Evolutionary conservation across 345 rosid species (phyloP).

Genomic region (Theobroma cacao): DNA sequence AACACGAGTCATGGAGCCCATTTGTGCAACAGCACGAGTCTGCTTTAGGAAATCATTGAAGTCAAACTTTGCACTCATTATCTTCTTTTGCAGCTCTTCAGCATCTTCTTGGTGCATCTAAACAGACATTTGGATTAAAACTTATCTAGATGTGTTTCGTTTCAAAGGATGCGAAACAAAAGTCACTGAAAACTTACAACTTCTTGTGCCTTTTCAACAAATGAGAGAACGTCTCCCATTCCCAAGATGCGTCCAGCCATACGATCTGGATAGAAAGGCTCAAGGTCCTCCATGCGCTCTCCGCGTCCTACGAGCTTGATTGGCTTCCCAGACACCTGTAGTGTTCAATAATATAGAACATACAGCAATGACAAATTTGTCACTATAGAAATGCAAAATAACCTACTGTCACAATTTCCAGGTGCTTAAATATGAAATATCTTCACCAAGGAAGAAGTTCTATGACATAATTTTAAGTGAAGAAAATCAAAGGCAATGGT

Average conservation of each 20-base stretch:
- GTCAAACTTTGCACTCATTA: constrained; percentile 94
- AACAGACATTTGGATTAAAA: constrained; percentile 14
- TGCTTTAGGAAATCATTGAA: constrained; percentile 97
- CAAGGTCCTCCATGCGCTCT: constrained; percentile 97
- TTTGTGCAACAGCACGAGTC: constrained; percentile 91
- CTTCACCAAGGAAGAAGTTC: not conserved
- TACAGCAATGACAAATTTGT: not conserved
- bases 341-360: constrained; percentile 9
- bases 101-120: constrained; percentile 99
- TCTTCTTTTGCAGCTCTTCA: constrained; percentile 94
- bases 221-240: constrained; percentile 98
- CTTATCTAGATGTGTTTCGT: constrained; percentile 4
- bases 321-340: constrained; percentile 93
- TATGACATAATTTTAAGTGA: constrained; percentile 1
- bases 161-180: constrained; percentile 12
- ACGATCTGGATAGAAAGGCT: constrained; percentile 94
- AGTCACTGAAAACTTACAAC: constrained; percentile 55
- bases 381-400: constrained; percentile 6
- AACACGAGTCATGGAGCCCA: constrained; percentile 95
- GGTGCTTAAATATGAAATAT: not conserved
- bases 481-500: not conserved
- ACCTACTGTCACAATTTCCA: not conserved
- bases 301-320: constrained; percentile 97
- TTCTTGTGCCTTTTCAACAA: constrained; percentile 98
- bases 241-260: constrained; percentile 98